A percentile compares a stretch with the other conserved stretches of the same genome.
Conservation (phyloP, 1,139 yeast genomes). For the Hyphopichia buzzinii region DNA sequence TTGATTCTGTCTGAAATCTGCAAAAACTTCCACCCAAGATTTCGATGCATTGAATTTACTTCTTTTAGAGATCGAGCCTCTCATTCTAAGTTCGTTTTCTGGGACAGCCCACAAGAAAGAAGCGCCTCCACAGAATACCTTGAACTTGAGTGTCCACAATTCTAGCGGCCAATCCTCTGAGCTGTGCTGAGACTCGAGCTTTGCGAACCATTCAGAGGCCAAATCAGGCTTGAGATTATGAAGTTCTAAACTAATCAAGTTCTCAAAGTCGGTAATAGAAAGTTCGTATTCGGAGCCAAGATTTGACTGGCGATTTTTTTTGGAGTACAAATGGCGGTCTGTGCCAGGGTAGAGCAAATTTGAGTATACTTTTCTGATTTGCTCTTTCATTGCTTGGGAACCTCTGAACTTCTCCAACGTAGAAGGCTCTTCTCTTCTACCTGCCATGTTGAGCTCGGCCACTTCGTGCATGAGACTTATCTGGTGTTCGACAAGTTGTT, state of each 20-base stretch:
- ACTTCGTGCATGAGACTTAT: conserved; percentile 11
- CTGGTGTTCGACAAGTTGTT: conserved; percentile 23
- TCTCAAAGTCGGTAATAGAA: conserved; percentile 35
- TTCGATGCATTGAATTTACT: conserved; percentile 16
- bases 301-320: neutral
- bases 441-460: conserved; percentile 7
- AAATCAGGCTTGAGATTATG: conserved; percentile 36
- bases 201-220: conserved; percentile 40
- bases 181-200: conserved; percentile 29
- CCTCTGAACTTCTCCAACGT: neutral
- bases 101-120: conserved; percentile 30
- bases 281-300: conserved; percentile 19
- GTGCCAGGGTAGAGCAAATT: conserved; percentile 22
- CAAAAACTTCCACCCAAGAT: conserved; percentile 21
- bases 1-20: conserved; percentile 15
- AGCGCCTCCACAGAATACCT: conserved; percentile 34
- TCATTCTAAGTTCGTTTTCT: conserved; percentile 17
- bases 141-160: conserved; percentile 37
- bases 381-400: conserved; percentile 10
- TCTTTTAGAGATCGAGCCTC: conserved; percentile 16
- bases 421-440: conserved; percentile 1
- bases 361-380: conserved; percentile 28
- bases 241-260: conserved; percentile 35
- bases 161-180: conserved; percentile 14
- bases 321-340: conserved; percentile 21